These are phyloP conservation scores for Yarrowia sp. DNA, from an alignment of 805 yeast species.

Conservation along the genomic window DNA sequence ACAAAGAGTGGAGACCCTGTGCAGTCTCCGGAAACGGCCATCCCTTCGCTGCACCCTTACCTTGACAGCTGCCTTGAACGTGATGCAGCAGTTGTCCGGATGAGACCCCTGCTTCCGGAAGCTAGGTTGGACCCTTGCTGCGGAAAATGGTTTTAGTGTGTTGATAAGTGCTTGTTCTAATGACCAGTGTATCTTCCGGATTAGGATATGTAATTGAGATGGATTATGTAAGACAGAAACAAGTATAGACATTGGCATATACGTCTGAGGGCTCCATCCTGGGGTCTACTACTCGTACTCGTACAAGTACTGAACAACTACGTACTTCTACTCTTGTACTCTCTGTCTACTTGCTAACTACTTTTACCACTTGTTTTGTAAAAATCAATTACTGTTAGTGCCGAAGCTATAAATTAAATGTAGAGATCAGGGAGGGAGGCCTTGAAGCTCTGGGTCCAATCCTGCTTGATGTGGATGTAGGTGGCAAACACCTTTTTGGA, in stretches of 20 bases:
- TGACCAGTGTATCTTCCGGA: background rate
- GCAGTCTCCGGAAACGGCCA: background rate
- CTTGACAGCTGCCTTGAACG: too few relatives aligned
- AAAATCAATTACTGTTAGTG: constrained; percentile 12
- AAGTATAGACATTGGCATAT: too few relatives aligned
- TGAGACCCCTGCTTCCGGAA: background rate
- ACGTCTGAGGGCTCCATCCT: too few relatives aligned
- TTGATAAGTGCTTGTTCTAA: too few relatives aligned
- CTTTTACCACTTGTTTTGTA: too few relatives aligned
- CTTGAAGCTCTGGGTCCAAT: constrained; percentile 31
- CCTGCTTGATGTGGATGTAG: constrained; percentile 32
- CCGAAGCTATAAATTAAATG: constrained; percentile 35
- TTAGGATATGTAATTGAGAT: background rate
- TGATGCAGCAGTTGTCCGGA: too few relatives aligned
- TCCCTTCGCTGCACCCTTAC: background rate
- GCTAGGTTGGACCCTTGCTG: background rate
- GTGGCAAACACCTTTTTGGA: constrained; percentile 26
- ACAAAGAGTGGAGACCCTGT: too few relatives aligned
- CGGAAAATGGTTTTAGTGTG: background rate
- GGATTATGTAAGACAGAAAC: too few relatives aligned
- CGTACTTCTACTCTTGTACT: too few relatives aligned
- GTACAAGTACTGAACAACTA: too few relatives aligned
- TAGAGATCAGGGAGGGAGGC: constrained; percentile 13
- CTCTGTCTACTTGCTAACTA: too few relatives aligned
- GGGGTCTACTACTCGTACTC: too few relatives aligned